Evolutionary conservation across 2,329 filamentous ascomycete genomes (phyloP), one percentile per base, ranked within the genome.

Genomic region (Ceratocystis albifundus): DNA sequence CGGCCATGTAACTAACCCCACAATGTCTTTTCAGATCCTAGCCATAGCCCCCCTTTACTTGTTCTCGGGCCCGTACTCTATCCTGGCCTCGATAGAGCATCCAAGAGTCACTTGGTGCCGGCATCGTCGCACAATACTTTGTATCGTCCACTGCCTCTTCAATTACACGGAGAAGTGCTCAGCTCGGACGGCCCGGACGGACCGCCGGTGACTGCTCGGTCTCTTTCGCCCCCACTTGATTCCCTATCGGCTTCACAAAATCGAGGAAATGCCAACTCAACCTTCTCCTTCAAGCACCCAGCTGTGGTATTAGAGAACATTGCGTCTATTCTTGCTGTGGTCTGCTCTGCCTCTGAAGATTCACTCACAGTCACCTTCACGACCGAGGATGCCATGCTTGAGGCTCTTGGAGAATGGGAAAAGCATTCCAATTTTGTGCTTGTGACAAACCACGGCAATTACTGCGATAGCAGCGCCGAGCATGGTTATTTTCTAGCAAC

Each of bases 261-360:
- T 17, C n/a, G 30, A 25, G 63, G 53, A 32, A 45, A 36, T 3
- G 57, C 63, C 25, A 65, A 65, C 66, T 65, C 63, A 3, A 65
- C 62, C 28, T 45, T 67, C 62, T 45, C 20, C 2, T 65, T 65
- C 63, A 62, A 48, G 41, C 61, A 65, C 22, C 62, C 66, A 4
- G 22, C 55, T 20, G 46, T 67, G 8, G n/a, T 64, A 8, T 55
- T 67, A 28, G 55, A 65, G 20, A 65, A 45, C 25, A 62, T 65
- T 62, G 45, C 20, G 2, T 30, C 45, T 15, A 36, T 67, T 3
- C 5, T 57, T 15, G 17, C n/a, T 45, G 62, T 65, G 1, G 32
- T 12, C 3, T 67, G 62, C 17, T 25, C 22, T 32, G n/a, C 15
- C 12, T 48, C 25, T 17, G 10, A 41, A 8, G n/a, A 32, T 15